Base-by-base conservation (phyloP, 306 rosid genomes). In the Vicia villosa region DNA sequence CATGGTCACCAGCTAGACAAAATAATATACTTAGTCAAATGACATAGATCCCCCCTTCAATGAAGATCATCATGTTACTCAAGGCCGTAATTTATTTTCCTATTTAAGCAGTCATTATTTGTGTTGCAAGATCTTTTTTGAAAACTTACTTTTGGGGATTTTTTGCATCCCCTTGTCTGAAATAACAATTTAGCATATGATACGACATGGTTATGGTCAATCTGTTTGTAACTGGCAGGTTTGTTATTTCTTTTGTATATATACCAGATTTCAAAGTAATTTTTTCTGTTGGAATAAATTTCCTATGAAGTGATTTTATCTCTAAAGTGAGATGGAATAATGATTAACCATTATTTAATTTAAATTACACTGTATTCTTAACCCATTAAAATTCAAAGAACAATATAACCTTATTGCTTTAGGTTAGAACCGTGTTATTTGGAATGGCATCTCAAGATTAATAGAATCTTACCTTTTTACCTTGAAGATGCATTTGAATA, bases 401-500 rank as follows among this genome's bases (percentile, higher is more conserved):
- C 58, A 52, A 20, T 52, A 52, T 52, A 10, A 11, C 32, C 32
- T 21, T 5, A n/a, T 54, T 54, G 26, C 58, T 21, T 52, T 63
- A 37, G 64, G 51, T 63, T 38, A 63, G 20, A 38, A 32, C 63
- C 11, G 11, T 43, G 45, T 55, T 54, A 36, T 28, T 22, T 74
- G 66, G n/a, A 65, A 65, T 43, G 19, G 37, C 10, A 6, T 28
- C 22, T 13, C 11, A 3, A 54, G 36, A 30, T 59, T 19, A 19
- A 14, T 22, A 74, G 47, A 63, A 52, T 16, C 42, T 41, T 13
- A 30, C 11, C 71, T 17, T 64, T 63, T 49, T 64, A 16, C 26
- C 59, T 43, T 58, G 11, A 70, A 56, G 72, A 57, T 55, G 17
- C 49, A 1, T 37, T 24, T 32, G 68, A 66, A 26, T 41, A 26